Evolutionary conservation across 805 yeast genomes (phyloP), one percentile per base, ranked within the genome.

Genomic region (Ogataea pilisensis): DNA sequence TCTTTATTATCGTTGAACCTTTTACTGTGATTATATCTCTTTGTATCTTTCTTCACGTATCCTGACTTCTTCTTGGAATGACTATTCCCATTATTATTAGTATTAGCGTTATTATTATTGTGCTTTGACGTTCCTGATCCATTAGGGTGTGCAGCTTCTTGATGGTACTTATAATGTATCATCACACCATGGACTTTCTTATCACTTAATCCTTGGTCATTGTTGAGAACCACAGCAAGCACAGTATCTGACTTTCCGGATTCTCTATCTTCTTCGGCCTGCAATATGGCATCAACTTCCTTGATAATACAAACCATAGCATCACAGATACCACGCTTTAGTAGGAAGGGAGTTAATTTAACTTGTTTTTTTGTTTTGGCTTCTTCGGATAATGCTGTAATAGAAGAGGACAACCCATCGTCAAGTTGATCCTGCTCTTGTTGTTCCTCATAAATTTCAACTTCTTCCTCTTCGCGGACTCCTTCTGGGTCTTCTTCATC

Each of bases 151-250:
- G 21, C 8, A 25, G 32, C 21, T 25, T 71, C 76, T 17, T 69
- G 57, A 51, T 73, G 77, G 34, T 72, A 60, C 43, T 74, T 61
- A 50, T 73, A 73, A 47, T 71, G 75, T 41, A 69, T 69, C 11
- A 66, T 56, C 6, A 72, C 73, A 1, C 76, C 76, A 30, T 60
- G 58, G 8, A 72, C 72, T 33, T 76, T 51, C 8, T 28, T 31
- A 39, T 69, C 72, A 35, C 56, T 65, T 19, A 66, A 57, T 5
- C 67, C 69, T 12, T 57, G 43, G 46, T 65, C 69, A 22, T 57
- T 43, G 1, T 57, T 43, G 1, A 66, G 58, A 16, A 54, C 57
- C 27, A 66, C 45, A 36, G 28, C 21, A 14, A 14, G 17, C 12
- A 32, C 30, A 31, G 39, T 32, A 13, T 38, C 27, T n/a, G 33